These are phyloP conservation scores for Gnaphalium uliginosum DNA, from an alignment of 129 eudicot genomes.

Conservation along the genomic window DNA sequence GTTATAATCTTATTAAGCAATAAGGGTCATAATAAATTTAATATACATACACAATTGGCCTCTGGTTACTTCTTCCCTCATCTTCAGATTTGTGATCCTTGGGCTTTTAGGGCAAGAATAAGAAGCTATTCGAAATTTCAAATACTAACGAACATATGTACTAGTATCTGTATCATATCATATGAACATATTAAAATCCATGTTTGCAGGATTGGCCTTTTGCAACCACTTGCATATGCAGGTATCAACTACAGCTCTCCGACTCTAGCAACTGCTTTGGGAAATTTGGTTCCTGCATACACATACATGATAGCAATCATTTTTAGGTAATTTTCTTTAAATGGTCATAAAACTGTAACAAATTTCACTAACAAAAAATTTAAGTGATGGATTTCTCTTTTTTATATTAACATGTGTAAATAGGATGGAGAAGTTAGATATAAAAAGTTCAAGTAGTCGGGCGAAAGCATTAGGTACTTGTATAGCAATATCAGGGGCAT, in stretches of 20 bases:
- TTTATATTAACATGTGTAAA: neutral
- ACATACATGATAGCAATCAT: neutral
- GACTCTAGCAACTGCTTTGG: constrained; percentile 6
- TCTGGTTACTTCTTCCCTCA: neutral
- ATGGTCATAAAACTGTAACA: neutral
- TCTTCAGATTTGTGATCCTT: neutral
- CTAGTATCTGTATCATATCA: neutral
- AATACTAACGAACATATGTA: neutral
- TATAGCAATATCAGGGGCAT: constrained; percentile 1
- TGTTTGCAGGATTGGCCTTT: neutral
- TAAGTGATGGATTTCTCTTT: neutral
- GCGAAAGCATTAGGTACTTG: neutral
- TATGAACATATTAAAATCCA: neutral
- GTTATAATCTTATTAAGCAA: neutral
- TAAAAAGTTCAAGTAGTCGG: neutral
- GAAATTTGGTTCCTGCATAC: neutral
- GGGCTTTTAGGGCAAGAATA: constrained; percentile 1
- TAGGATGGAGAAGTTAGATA: constrained; percentile 1
- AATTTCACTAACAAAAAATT: neutral
- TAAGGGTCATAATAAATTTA: neutral
- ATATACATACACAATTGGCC: neutral
- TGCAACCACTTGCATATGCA: neutral
- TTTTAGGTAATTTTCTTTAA: neutral
- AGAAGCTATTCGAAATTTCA: neutral
- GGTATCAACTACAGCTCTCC: constrained; percentile 11